Evolutionary conservation across 2,329 filamentous ascomycete genomes (phyloP), one percentile per base, ranked within the genome.

Genomic region (Fusarium nematophilum): DNA sequence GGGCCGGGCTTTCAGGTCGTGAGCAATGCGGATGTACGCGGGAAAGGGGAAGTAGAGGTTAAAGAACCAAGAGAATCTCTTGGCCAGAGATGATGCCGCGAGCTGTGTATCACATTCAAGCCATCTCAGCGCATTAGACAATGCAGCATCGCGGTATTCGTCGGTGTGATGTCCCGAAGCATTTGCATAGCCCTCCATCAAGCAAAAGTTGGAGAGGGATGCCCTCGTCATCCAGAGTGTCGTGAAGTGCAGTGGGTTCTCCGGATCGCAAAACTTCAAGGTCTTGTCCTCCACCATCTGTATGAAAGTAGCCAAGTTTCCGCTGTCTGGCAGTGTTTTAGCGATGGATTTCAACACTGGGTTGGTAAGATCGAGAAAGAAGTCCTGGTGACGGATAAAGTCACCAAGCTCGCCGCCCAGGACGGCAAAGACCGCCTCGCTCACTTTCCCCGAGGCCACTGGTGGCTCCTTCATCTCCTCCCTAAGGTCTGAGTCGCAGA

Each of bases 111-210:
- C 77, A 43, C 68, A 74, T 30, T 78, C 70, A 0, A 81, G 65
- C 67, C 76, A 73, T 1, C 45, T 18, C 0, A 78, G 43, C 0
- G 77, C 75, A 26, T 72, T 31, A 0, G 52, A 55, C 0, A 78
- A 53, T 2, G 72, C 73, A 0, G 56, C 45, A 36, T 77, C 69
- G 8, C 70, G 70, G 15, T 69, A 57, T 1, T 48, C 43, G 0
- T 76, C 73, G 0, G 71, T 72, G 21, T 71, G 69, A 0, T 61
- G 52, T 4, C 37, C 38, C 0, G 64, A 43, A 0, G 68, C 51
- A 2, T 58, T 71, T 0, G 75, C 73, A 51, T 82, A 80, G 51
- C 82, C 72, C 42, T 85, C 79, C 43, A 86, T 52, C 0, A 89
- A 76, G 2, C 75, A 78, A 38, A 57, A 71, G 64, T 80, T 85